Conservation (phyloP, 1,139 yeast genomes). For the Hyphopichia pseudoburtonii region DNA sequence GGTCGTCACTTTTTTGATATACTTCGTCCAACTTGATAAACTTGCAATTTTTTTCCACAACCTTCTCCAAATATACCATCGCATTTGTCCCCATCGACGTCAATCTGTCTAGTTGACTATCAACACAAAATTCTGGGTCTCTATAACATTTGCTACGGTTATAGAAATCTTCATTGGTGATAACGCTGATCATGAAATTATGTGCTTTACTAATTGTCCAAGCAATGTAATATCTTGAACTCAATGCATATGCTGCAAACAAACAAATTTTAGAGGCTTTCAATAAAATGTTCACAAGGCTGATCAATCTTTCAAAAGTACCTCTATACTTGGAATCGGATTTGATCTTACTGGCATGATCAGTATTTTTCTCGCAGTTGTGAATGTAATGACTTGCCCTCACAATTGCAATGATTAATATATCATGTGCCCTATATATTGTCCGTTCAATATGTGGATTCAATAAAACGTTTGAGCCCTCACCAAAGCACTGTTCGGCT, state of each 20-base stretch:
- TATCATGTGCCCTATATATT: conserved; percentile 23
- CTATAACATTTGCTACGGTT: background rate
- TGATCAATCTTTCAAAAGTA: conserved; percentile 9
- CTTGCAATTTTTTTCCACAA: conserved; percentile 4
- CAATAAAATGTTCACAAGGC: conserved; percentile 13
- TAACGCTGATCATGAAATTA: conserved; percentile 23
- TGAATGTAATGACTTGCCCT: conserved; percentile 10
- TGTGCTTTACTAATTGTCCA: conserved; percentile 45
- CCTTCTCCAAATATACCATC: conserved; percentile 5
- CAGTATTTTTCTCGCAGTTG: conserved; percentile 3
- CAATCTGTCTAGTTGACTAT: conserved; percentile 12
- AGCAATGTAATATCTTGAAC: conserved; percentile 43
- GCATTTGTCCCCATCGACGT: conserved; percentile 6
- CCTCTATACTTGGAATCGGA: conserved; percentile 4
- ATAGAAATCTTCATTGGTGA: conserved; percentile 24
- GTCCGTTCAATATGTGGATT: conserved; percentile 20
- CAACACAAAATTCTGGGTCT: conserved; percentile 3
- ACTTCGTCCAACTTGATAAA: conserved; percentile 2
- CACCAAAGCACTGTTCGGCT: conserved; percentile 17
- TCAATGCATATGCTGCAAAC: conserved; percentile 11
- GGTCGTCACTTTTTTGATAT: background rate
- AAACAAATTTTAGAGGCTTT: conserved; percentile 16
- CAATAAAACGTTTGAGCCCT: conserved; percentile 17
- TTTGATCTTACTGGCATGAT: conserved; percentile 4
- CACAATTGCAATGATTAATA: conserved; percentile 17